Evolutionary conservation across 2,329 filamentous ascomycete genomes (phyloP).

Genomic region (Pseudogymnoascus sp.): DNA sequence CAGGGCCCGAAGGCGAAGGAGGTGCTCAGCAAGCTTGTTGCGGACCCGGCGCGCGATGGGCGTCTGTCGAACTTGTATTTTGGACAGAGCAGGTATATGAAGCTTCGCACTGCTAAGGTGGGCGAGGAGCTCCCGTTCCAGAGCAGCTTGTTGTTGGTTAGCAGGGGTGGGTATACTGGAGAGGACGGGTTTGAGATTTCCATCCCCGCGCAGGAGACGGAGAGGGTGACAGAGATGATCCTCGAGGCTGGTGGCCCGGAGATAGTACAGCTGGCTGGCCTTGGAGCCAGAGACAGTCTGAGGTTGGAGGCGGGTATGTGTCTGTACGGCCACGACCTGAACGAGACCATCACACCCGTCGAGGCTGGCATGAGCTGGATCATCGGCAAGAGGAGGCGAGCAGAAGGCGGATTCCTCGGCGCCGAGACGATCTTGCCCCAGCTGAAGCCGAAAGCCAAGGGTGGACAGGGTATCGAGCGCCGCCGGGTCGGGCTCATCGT

Average conservation of each 20-base stretch:
- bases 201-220: conserved; percentile 59
- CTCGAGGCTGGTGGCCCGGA: conserved; percentile 46
- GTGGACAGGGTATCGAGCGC: conserved; percentile 59
- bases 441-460: conserved; percentile 64
- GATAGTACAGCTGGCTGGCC: conserved; percentile 68
- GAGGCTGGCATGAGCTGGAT: conserved; percentile 68
- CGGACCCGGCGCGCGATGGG: conserved; percentile 35
- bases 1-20: conserved; percentile 74
- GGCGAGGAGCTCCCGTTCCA: conserved; percentile 33
- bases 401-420: conserved; percentile 71
- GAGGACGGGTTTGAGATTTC: conserved; percentile 98
- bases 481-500: conserved; percentile 76
- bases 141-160: conserved; percentile 58
- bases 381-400: conserved; percentile 68
- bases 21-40: conserved; percentile 59
- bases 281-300: conserved; percentile 85
- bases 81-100: conserved; percentile 61
- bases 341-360: conserved; percentile 66
- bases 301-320: conserved; percentile 97
- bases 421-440: conserved; percentile 69
- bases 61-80: conserved; percentile 70
- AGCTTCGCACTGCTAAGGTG: conserved; percentile 46
- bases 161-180: conserved; percentile 88
- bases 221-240: conserved; percentile 55
- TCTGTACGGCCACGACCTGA: conserved; percentile 96